A percentile compares a stretch with the other conserved stretches of the same genome.
These are phyloP conservation scores for Beta vulgaris DNA, from an alignment of 148 eudicot genomes.

Conservation along the genomic window DNA sequence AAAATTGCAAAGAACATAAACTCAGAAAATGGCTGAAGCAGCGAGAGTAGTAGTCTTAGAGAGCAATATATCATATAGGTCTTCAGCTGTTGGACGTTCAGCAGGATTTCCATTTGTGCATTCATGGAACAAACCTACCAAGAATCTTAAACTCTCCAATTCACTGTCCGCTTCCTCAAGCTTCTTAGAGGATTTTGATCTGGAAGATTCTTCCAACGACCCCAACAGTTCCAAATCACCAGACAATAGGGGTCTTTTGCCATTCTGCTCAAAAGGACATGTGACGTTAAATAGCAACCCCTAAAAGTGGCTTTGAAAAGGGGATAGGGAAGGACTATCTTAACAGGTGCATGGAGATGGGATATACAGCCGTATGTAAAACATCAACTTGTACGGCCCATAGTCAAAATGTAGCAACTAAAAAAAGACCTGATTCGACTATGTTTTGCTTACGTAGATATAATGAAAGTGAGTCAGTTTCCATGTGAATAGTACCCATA, in stretches of 20 bases:
- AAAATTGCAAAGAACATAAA: too few relatives aligned
- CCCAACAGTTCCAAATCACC: constrained; percentile 46
- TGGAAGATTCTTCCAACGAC: constrained; percentile 33
- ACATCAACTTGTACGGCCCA: too few relatives aligned
- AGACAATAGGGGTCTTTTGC: constrained; percentile 65
- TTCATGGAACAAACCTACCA: constrained; percentile 45
- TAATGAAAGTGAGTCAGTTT: too few relatives aligned
- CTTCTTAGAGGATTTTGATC: constrained; percentile 34
- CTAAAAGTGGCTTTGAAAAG: neutral
- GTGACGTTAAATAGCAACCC: neutral
- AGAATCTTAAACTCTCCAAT: constrained; percentile 47
- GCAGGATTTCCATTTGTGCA: constrained; percentile 64
- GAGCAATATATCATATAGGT: constrained; percentile 48
- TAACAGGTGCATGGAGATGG: neutral
- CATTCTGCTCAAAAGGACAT: constrained; percentile 46
- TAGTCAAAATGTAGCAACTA: too few relatives aligned
- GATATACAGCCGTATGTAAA: neutral
- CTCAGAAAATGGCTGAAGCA: constrained; percentile 28
- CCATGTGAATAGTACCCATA: too few relatives aligned
- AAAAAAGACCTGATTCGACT: too few relatives aligned
- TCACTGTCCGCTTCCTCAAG: constrained; percentile 39
- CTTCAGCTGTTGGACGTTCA: constrained; percentile 71
- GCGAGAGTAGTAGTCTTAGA: constrained; percentile 37
- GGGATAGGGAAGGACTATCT: too few relatives aligned
- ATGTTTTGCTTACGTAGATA: too few relatives aligned